Evolutionary conservation across 176 grass and related monocot species (phyloP).

Genomic region (Pharus latifolius): DNA sequence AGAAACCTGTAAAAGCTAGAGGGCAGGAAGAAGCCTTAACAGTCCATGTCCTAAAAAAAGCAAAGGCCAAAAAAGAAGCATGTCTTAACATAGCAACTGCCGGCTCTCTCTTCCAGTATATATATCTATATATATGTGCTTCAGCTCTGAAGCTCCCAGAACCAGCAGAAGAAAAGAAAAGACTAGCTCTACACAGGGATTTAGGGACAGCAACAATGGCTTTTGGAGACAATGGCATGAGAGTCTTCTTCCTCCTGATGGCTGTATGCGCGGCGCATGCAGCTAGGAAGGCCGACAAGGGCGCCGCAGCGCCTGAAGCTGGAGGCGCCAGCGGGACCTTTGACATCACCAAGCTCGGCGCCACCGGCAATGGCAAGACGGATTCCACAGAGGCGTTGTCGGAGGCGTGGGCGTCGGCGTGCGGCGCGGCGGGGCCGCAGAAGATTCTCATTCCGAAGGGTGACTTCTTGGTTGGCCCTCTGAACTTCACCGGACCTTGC

Average conservation of each 20-base stretch:
- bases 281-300: not conserved
- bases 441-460: constrained; percentile 14
- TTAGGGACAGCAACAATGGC: not conserved
- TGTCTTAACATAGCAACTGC: too few relatives aligned
- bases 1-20: too few relatives aligned
- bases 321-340: not conserved
- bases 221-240: not conserved
- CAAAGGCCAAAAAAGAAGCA: too few relatives aligned
- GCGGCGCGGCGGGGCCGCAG: not conserved
- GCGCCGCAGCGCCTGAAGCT: not conserved
- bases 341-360: constrained; percentile 11
- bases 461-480: not conserved
- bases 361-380: not conserved
- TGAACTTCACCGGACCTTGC: constrained; percentile 30
- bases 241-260: not conserved
- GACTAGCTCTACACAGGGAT: too few relatives aligned
- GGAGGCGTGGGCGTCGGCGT: constrained; percentile 20
- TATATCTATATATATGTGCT: too few relatives aligned
- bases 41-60: too few relatives aligned
- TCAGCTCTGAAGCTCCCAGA: too few relatives aligned
- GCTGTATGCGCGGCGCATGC: not conserved
- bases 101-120: too few relatives aligned
- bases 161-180: too few relatives aligned
- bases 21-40: too few relatives aligned
- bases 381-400: constrained; percentile 26